phyloP scores from a whole-genome alignment of 2,329 filamentous ascomycete genomes.

The Fusarium continuum region DNA sequence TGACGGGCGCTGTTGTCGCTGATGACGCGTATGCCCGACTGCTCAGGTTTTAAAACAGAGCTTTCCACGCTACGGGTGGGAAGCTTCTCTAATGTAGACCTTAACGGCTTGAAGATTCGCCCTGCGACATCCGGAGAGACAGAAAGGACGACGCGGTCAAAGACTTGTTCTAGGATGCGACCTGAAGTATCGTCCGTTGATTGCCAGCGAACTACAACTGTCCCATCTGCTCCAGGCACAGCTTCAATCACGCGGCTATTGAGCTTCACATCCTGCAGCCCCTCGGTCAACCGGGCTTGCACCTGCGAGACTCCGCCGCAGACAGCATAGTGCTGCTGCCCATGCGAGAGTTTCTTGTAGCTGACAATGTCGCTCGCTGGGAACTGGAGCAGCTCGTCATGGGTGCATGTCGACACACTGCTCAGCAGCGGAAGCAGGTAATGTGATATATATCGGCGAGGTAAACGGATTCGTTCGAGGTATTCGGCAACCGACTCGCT shows the following conservation, averaged over 20 bases:
- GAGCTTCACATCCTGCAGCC: constrained; percentile 53
- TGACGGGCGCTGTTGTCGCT: constrained; percentile 6
- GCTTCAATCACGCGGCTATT: constrained; percentile 51
- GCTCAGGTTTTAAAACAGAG: constrained; percentile 49
- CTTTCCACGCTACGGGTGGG: constrained; percentile 60
- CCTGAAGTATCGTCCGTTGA: constrained; percentile 16
- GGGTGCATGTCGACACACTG: constrained; percentile 64
- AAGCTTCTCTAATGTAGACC: constrained; percentile 51
- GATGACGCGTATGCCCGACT: background rate
- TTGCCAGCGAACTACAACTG: constrained; percentile 50
- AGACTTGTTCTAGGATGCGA: constrained; percentile 47
- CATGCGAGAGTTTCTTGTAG: constrained; percentile 59
- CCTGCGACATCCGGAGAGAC: constrained; percentile 64
- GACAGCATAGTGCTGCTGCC: constrained; percentile 61
- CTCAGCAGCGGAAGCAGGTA: constrained; percentile 66
- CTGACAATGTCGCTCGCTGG: constrained; percentile 62
- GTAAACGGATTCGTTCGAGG: constrained; percentile 58
- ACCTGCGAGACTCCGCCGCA: constrained; percentile 60
- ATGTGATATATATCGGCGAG: constrained; percentile 55
- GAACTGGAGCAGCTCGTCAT: constrained; percentile 59
- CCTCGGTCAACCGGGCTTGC: constrained; percentile 55
- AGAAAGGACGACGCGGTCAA: constrained; percentile 63
- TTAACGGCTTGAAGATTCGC: constrained; percentile 57
- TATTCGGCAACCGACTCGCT: constrained; percentile 61
- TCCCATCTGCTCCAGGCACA: constrained; percentile 32